phyloP scores from a whole-genome alignment of 345 rosid genomes.

The Camelina neglecta region DNA sequence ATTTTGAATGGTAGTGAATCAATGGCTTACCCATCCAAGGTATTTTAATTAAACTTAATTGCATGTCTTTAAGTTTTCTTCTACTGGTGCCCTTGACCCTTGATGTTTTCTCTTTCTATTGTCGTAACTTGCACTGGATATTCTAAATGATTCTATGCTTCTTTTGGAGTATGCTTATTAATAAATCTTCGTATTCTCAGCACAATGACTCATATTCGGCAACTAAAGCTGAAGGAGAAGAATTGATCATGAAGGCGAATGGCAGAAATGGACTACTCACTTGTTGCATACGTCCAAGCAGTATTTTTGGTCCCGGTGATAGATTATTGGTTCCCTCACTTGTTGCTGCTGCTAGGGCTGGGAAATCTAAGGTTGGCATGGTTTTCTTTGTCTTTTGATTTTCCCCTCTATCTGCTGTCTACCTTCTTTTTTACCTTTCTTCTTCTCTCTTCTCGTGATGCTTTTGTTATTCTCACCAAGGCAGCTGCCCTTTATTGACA shows the following conservation, averaged over 20 bases:
- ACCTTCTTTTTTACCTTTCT: neutral
- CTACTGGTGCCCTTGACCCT: neutral
- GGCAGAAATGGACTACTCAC: constrained; percentile 73
- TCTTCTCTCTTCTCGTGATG: neutral
- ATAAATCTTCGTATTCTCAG: constrained; percentile 47
- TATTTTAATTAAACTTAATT: constrained; percentile 30
- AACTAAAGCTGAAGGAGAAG: constrained; percentile 87
- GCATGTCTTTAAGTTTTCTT: neutral
- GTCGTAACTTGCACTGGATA: neutral
- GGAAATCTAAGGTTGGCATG: constrained; percentile 73
- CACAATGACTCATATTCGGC: constrained; percentile 83
- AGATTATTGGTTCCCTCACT: constrained; percentile 77
- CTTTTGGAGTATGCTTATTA: constrained; percentile 10
- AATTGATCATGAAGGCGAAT: constrained; percentile 65
- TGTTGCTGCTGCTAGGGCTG: constrained; percentile 76
- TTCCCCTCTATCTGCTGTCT: neutral
- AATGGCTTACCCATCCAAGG: constrained; percentile 73
- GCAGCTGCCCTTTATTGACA: neutral
- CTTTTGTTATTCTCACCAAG: neutral
- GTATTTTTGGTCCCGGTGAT: constrained; percentile 95
- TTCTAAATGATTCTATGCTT: constrained; percentile 4
- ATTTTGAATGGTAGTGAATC: constrained; percentile 70
- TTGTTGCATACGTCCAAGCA: constrained; percentile 86
- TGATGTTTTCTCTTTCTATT: constrained; percentile 3
- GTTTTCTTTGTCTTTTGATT: neutral